Conservation (phyloP, 257 asterid genomes). For the Voacanga thouarsii region DNA sequence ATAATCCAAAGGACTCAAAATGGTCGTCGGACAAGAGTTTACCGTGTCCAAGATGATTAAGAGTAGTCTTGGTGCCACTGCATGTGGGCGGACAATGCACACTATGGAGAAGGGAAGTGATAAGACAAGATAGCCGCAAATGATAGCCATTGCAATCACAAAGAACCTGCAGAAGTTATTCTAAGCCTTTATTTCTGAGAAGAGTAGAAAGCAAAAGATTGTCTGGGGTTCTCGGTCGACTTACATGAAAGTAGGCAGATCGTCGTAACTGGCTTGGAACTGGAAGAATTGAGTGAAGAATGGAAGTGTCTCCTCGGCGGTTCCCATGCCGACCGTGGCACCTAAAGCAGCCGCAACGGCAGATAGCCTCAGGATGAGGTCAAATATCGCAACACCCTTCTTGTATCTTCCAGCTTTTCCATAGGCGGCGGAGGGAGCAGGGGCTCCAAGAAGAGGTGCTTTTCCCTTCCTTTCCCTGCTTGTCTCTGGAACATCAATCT, state of each 20-base stretch:
- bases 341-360: slow-evolving; percentile 62
- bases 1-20: background rate
- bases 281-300: slow-evolving; percentile 94
- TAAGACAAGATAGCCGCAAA: slow-evolving; percentile 57
- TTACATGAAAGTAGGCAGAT: slow-evolving; percentile 75
- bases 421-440: slow-evolving; percentile 9
- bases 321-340: slow-evolving; percentile 72
- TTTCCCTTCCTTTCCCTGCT: slow-evolving; percentile 76
- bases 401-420: slow-evolving; percentile 27
- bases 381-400: slow-evolving; percentile 62
- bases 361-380: slow-evolving; percentile 61
- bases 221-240: slow-evolving; percentile 8
- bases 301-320: slow-evolving; percentile 83
- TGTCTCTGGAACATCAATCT: slow-evolving; percentile 51
- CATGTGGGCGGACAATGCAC: slow-evolving; percentile 41
- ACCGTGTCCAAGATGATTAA: slow-evolving; percentile 55
- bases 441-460: slow-evolving; percentile 54
- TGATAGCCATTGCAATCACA: slow-evolving; percentile 53
- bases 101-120: slow-evolving; percentile 71
- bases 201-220: background rate
- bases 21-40: slow-evolving; percentile 2
- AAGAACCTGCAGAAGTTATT: slow-evolving; percentile 50
- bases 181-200: background rate
- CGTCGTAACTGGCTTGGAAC: slow-evolving; percentile 79
- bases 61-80: slow-evolving; percentile 35